phyloP scores from a whole-genome alignment of 2,329 filamentous ascomycete species.

The Lecanosticta acicola region DNA sequence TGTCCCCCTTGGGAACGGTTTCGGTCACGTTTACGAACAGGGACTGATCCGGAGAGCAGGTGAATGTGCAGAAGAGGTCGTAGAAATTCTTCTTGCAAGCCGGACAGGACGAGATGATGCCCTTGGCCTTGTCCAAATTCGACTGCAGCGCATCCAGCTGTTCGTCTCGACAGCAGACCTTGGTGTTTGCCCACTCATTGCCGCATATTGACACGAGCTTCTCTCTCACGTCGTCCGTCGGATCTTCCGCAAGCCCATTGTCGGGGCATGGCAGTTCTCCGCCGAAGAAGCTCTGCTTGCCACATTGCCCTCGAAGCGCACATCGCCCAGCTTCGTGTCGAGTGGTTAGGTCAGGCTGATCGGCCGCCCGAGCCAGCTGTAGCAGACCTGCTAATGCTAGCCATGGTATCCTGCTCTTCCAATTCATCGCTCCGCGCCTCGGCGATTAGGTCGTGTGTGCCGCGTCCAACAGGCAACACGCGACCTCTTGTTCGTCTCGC shows the following conservation, averaged over 20 bases:
- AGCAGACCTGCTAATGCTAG: constrained; percentile 1
- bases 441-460: not conserved
- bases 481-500: too few species aligned
- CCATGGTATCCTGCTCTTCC: constrained; percentile 1
- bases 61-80: constrained; percentile 97
- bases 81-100: constrained; percentile 98
- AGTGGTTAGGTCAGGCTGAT: constrained; percentile 20
- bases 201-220: constrained; percentile 84
- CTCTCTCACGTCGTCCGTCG: constrained; percentile 63
- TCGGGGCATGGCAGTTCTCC: constrained; percentile 87
- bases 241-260: constrained; percentile 73
- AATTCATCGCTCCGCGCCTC: constrained; percentile 3
- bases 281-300: constrained; percentile 83
- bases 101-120: constrained; percentile 86
- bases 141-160: constrained; percentile 78
- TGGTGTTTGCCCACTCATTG: constrained; percentile 72
- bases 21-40: constrained; percentile 89
- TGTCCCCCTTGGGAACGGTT: constrained; percentile 56
- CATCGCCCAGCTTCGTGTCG: constrained; percentile 79
- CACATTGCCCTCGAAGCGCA: constrained; percentile 85
- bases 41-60: constrained; percentile 94
- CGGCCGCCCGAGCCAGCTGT: constrained; percentile 2
- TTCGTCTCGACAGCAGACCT: constrained; percentile 76
- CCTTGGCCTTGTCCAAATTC: constrained; percentile 80
- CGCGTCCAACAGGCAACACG: not conserved